Percentiles rank a stretch among this genome's conserved stretches.
phyloP scores from a whole-genome alignment of 805 yeast genomes.

The Hanseniaspora opuntiae region DNA sequence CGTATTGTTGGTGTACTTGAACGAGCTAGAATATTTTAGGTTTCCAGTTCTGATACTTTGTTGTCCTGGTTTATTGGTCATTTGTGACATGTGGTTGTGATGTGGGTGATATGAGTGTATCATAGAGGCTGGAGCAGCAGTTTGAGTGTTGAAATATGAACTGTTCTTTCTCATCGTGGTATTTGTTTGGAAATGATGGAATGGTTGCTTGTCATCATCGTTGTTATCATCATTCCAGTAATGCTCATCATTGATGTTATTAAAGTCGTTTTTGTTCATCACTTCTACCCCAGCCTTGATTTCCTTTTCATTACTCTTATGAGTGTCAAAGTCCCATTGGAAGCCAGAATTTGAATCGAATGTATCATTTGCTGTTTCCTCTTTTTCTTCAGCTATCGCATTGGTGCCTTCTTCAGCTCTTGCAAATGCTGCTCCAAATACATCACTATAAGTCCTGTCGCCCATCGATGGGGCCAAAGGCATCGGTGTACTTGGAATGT shows the following conservation, averaged over 20 bases:
- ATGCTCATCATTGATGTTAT: slow-evolving; percentile 21
- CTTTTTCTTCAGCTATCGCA: not conserved
- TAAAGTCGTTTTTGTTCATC: slow-evolving; percentile 30
- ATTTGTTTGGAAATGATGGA: not conserved
- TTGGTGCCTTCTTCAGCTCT: slow-evolving; percentile 2
- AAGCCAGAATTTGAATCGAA: slow-evolving; percentile 32
- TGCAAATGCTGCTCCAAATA: slow-evolving; percentile 4
- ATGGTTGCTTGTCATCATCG: slow-evolving; percentile 5
- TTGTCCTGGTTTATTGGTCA: slow-evolving; percentile 12
- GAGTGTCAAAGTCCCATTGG: slow-evolving; percentile 83
- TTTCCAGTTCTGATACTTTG: not conserved
- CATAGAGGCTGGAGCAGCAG: slow-evolving; percentile 20
- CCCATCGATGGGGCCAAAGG: slow-evolving; percentile 11
- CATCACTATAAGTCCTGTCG: not conserved
- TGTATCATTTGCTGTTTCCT: slow-evolving; percentile 10
- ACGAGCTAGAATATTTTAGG: slow-evolving; percentile 2
- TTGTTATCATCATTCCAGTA: slow-evolving; percentile 21
- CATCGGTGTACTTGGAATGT: slow-evolving; percentile 12
- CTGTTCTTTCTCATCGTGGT: slow-evolving; percentile 4
- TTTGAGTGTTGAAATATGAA: slow-evolving; percentile 7
- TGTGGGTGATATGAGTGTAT: slow-evolving; percentile 17
- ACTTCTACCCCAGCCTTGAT: slow-evolving; percentile 47
- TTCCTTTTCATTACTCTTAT: slow-evolving; percentile 53
- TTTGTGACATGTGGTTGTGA: slow-evolving; percentile 21
- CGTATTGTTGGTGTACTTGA: not conserved